These are phyloP conservation scores for Acanthamoeba sp. DNA, from an alignment of 208 protist genomes.

Conservation along the genomic window DNA sequence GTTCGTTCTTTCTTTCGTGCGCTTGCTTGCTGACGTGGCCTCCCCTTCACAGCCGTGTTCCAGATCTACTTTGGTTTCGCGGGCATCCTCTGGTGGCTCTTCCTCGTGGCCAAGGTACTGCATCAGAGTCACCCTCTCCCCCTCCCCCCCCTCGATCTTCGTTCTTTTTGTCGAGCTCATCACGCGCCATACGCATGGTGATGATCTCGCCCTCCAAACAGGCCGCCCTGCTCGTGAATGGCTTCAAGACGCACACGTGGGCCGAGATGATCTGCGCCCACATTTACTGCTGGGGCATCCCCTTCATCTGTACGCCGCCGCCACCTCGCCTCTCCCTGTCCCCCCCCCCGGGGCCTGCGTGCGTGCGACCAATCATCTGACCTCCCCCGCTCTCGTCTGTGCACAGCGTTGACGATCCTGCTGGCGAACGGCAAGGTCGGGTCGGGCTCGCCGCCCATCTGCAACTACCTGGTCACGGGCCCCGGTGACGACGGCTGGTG, in stretches of 20 bases:
- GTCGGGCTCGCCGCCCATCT: slow-evolving; percentile 21
- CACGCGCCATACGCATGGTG: no score
- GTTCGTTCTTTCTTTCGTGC: no score
- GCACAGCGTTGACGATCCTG: neutral
- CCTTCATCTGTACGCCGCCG: neutral
- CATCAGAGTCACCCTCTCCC: neutral
- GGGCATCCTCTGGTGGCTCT: slow-evolving; percentile 23
- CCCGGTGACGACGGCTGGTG: slow-evolving; percentile 12
- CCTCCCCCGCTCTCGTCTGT: no score
- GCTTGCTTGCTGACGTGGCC: no score
- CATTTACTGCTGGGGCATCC: slow-evolving; percentile 12
- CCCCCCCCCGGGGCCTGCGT: no score
- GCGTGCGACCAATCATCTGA: no score
- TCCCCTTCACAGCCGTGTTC: neutral
- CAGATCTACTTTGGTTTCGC: slow-evolving; percentile 15
- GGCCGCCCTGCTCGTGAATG: neutral
- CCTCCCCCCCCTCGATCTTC: neutral
- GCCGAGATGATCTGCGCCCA: slow-evolving; percentile 23
- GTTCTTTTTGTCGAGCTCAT: neutral
- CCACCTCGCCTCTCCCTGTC: neutral
- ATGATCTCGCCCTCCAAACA: neutral
- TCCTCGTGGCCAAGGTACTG: slow-evolving; percentile 29
- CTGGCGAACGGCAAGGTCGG: neutral
- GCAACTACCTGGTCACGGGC: neutral
- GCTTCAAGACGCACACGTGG: neutral